phyloP scores from a whole-genome alignment of 2,329 filamentous ascomycete genomes.

The Aspergillus viridinutans region DNA sequence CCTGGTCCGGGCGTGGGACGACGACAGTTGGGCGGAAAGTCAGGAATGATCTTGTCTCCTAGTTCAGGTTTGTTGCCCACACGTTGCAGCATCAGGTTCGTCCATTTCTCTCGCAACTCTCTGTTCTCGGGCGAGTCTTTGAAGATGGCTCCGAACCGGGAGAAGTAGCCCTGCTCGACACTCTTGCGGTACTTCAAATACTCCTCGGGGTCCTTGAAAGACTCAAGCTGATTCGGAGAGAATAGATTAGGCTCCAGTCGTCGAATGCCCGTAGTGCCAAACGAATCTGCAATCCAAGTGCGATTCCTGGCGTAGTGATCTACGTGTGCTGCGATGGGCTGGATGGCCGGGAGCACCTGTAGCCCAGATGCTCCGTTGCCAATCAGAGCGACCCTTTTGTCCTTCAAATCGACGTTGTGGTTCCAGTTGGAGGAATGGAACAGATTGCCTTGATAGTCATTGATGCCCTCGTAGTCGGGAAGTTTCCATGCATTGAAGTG shows the following conservation, averaged over 20 bases:
- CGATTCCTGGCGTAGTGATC: constrained; percentile 63
- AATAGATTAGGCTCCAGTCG: constrained; percentile 55
- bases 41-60: constrained; percentile 54
- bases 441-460: constrained; percentile 52
- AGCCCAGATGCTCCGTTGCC: constrained; percentile 62
- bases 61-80: constrained; percentile 54
- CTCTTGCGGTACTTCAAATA: constrained; percentile 59
- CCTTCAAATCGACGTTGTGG: constrained; percentile 47
- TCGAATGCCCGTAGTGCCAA: constrained; percentile 52
- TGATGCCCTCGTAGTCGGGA: constrained; percentile 57
- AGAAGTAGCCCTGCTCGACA: constrained; percentile 60
- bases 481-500: constrained; percentile 63
- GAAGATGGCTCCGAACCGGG: constrained; percentile 53
- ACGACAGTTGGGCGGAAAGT: constrained; percentile 62
- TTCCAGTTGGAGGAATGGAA: constrained; percentile 62
- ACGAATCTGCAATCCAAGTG: constrained; percentile 65
- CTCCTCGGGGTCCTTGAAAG: constrained; percentile 56
- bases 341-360: constrained; percentile 45
- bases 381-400: constrained; percentile 53
- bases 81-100: constrained; percentile 51
- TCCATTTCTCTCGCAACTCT: constrained; percentile 46
- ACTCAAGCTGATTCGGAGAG: constrained; percentile 49
- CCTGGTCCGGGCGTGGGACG: constrained; percentile 63
- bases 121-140: constrained; percentile 50
- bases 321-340: constrained; percentile 43